phyloP scores from a whole-genome alignment of 306 rosid genomes.

The Elaeagnus macrophylla region DNA sequence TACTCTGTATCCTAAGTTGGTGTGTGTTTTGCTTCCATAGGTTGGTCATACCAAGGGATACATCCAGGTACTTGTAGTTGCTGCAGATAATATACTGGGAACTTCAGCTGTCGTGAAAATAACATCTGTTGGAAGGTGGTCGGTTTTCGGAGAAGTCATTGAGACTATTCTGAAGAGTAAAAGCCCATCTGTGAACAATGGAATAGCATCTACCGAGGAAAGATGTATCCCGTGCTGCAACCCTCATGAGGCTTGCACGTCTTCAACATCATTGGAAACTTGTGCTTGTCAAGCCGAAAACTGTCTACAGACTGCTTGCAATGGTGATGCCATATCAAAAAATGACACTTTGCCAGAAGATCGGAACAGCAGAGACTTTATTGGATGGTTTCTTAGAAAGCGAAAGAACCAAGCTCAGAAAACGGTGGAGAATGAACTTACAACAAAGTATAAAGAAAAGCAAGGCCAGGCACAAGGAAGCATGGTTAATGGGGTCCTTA shows the following conservation, averaged over 20 bases:
- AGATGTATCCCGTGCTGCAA: constrained; percentile 30
- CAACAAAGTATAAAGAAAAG: constrained; percentile 30
- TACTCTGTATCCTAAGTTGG: constrained; percentile 12
- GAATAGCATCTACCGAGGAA: constrained; percentile 20
- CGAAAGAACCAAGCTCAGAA: constrained; percentile 39
- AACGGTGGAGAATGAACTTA: constrained; percentile 21
- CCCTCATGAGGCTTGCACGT: constrained; percentile 20
- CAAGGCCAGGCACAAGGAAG: constrained; percentile 23
- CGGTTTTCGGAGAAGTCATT: constrained; percentile 81
- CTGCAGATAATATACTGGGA: constrained; percentile 69
- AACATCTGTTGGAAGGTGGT: constrained; percentile 91
- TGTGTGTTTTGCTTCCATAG: constrained; percentile 33
- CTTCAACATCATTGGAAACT: constrained; percentile 31
- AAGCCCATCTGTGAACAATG: constrained; percentile 24
- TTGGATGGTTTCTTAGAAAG: constrained; percentile 70
- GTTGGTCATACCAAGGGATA: constrained; percentile 99
- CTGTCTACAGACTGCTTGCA: constrained; percentile 32
- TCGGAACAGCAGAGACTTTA: constrained; percentile 30
- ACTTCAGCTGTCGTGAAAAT: constrained; percentile 73
- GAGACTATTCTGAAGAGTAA: constrained; percentile 38
- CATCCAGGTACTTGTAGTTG: constrained; percentile 76
- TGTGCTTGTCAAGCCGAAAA: constrained; percentile 58
- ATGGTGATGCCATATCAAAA: constrained; percentile 21
- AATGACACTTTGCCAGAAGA: constrained; percentile 28
- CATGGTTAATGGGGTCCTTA: constrained; percentile 35